Percentiles rank a stretch among this genome's conserved stretches.
These are phyloP conservation scores for Phylloporus sp. DNA, from an alignment of 768 basidiomycete species.

Conservation along the genomic window DNA sequence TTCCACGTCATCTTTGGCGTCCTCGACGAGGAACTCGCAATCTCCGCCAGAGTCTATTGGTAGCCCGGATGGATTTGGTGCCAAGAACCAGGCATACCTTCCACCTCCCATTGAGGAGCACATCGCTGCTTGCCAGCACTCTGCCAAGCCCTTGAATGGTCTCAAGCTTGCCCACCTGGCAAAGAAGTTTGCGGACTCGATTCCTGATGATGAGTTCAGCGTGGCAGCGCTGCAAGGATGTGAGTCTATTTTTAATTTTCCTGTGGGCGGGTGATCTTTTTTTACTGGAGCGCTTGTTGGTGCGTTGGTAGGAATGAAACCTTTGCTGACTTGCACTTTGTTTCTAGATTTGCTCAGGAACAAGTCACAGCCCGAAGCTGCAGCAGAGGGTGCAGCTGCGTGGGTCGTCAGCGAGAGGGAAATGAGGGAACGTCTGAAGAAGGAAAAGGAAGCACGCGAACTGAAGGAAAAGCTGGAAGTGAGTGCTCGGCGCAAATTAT, in stretches of 20 bases:
- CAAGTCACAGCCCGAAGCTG: conserved; percentile 77
- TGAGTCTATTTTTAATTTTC: conserved; percentile 42
- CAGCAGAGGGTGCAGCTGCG: conserved; percentile 57
- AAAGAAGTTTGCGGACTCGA: conserved; percentile 71
- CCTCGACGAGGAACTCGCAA: conserved; percentile 28
- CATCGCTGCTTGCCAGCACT: conserved; percentile 54
- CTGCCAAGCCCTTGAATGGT: conserved; percentile 62
- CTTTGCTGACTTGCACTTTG: conserved; percentile 23
- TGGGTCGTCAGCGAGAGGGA: conserved; percentile 79
- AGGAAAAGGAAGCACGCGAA: conserved; percentile 71
- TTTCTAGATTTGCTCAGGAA: conserved; percentile 70
- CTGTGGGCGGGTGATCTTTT: not conserved
- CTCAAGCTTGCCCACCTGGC: conserved; percentile 65
- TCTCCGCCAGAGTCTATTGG: conserved; percentile 18
- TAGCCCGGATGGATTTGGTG: conserved; percentile 38
- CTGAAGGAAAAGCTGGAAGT: conserved; percentile 65
- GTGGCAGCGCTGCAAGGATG: conserved; percentile 90
- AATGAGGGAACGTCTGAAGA: conserved; percentile 67
- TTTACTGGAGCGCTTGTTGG: conserved; percentile 17
- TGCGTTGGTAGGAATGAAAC: conserved; percentile 20
- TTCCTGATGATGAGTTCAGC: conserved; percentile 84
- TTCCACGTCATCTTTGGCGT: conserved; percentile 37
- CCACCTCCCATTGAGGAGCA: conserved; percentile 64
- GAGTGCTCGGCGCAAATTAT: conserved; percentile 29
- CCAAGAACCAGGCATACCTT: conserved; percentile 55